phyloP scores from a whole-genome alignment of 2,329 filamentous ascomycete genomes.

The Fusarium temperatum region DNA sequence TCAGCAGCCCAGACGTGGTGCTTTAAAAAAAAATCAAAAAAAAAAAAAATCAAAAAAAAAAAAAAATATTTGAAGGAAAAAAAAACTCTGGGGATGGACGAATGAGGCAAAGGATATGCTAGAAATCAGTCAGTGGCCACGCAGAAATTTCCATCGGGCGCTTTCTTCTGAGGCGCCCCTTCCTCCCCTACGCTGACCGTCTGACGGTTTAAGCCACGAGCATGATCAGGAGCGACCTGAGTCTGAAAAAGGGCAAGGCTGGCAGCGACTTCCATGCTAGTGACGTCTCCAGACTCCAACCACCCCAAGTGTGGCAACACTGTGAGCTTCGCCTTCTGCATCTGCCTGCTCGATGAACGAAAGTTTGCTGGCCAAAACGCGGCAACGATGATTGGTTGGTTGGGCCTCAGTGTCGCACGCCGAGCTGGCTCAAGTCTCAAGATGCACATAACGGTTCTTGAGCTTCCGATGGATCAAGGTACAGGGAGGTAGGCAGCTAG shows the following conservation, averaged over 20 bases:
- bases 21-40: background rate
- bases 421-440: background rate
- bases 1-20: background rate
- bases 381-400: slow-evolving; percentile 14
- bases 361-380: slow-evolving; percentile 4
- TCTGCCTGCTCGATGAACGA: background rate
- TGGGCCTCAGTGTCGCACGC: background rate
- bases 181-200: slow-evolving; percentile 13
- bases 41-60: background rate
- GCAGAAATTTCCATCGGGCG: slow-evolving; percentile 21
- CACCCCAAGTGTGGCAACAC: slow-evolving; percentile 30
- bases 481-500: background rate
- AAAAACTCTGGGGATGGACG: slow-evolving; percentile 2
- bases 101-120: slow-evolving; percentile 17
- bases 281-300: slow-evolving; percentile 32
- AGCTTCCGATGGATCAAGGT: background rate
- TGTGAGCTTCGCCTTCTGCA: background rate
- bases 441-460: background rate
- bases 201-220: slow-evolving; percentile 22
- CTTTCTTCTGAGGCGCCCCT: slow-evolving; percentile 1
- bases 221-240: slow-evolving; percentile 15
- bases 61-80: background rate
- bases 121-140: slow-evolving; percentile 21
- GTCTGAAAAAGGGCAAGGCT: slow-evolving; percentile 29
- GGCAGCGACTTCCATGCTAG: slow-evolving; percentile 21